Evolutionary conservation across 2,329 filamentous ascomycete species (phyloP), one percentile per base, ranked within the genome.

Genomic region (Apiospora rasikravindrae): DNA sequence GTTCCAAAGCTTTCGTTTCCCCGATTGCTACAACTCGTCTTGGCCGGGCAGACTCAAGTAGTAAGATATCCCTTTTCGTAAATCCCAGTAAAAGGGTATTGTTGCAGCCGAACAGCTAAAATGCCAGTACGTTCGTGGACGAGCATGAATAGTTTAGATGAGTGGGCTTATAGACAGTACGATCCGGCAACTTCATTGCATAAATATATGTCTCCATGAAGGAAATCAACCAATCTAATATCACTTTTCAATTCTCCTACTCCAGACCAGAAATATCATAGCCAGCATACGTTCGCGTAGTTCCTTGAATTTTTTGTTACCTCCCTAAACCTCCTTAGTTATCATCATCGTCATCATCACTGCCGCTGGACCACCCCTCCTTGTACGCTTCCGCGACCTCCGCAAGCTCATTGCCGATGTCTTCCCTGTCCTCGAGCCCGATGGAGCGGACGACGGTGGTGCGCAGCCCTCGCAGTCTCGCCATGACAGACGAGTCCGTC

Each of bases 331-430:
- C 19, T n/a, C 37, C 10, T 42, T 10, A 47, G n/a, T 80, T 67
- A 42, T 88, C 86, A 69, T 94, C 92, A 72, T 94, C 91, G 26
- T 90, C 91, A 11, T 90, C 87, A 76, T 94, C 93, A 72, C 90
- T 92, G 33, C 91, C 94, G 77, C 92, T 94, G 16, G 90, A 91
- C 93, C 94, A 98, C 1, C 94, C 94, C 73, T 96, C 94, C 76
- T 94, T 91, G 80, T 98, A 98, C 73, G 93, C 93, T 78, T 98
- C 95, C 1, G 93, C 92, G 77, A 98, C 91, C 73, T 93, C 92
- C 33, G 93, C 91, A 51, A 99, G 85, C 16, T 93, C 91, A 78
- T 97, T 96, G 66, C 90, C 89, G n/a, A 98, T 85, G 2, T 87
- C 86, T 82, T 99, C 96, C 57, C 96, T 88, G 78, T 98, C 95